phyloP scores from a whole-genome alignment of 2,329 filamentous ascomycete species.

The Pseudogymnoascus sp. region DNA sequence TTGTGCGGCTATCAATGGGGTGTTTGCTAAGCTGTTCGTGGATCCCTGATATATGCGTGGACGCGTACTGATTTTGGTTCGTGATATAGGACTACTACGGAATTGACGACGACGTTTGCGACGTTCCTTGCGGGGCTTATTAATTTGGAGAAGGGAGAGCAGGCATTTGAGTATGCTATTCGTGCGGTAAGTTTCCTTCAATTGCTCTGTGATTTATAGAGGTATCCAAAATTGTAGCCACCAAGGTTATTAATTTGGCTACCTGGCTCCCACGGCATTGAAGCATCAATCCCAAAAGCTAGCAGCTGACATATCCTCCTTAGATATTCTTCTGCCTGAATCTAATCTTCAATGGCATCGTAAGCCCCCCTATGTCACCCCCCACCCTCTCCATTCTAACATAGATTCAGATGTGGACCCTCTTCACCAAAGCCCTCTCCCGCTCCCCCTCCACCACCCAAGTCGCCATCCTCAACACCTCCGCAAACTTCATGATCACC shows the following conservation, averaged over 20 bases:
- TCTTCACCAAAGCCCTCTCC: constrained; percentile 73
- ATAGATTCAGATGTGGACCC: constrained; percentile 60
- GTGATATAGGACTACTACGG: constrained; percentile 42
- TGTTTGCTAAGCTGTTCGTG: constrained; percentile 72
- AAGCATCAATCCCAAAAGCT: neutral
- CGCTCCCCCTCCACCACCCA: constrained; percentile 67
- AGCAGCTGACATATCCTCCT: neutral
- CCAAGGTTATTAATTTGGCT: neutral
- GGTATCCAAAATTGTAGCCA: neutral
- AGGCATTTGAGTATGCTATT: constrained; percentile 40
- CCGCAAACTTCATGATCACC: constrained; percentile 72
- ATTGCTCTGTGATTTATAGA: neutral
- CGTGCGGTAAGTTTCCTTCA: constrained; percentile 36
- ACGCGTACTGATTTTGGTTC: neutral
- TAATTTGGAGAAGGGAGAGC: constrained; percentile 36
- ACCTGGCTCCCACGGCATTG: neutral
- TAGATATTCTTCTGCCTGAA: constrained; percentile 65
- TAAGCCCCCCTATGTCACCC: constrained; percentile 30
- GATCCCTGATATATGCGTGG: neutral
- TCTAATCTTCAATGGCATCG: constrained; percentile 63
- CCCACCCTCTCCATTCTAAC: neutral
- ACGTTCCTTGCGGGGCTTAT: constrained; percentile 37
- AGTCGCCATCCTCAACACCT: constrained; percentile 75
- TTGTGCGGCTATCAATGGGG: constrained; percentile 73
- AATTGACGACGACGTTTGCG: constrained; percentile 45